Evolutionary conservation across 2,329 filamentous ascomycete species (phyloP).

Genomic region (Emergomyces orientalis): DNA sequence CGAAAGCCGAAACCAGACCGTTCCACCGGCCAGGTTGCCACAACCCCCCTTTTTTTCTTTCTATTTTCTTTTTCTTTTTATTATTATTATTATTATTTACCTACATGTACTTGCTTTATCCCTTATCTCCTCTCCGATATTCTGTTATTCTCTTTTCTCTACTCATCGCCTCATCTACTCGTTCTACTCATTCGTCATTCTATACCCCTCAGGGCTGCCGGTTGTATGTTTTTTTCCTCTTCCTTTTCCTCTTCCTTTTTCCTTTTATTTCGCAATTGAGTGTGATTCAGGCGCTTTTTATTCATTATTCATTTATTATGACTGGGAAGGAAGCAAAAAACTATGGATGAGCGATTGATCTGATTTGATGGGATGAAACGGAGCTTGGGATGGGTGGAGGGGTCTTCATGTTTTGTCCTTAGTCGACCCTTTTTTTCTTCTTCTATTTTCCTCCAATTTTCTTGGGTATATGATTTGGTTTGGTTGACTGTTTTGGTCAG

Average conservation of each 20-base stretch:
- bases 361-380: neutral
- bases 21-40: too few species aligned
- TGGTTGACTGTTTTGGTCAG: neutral
- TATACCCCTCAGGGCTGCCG: neutral
- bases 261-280: neutral
- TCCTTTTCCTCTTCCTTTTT: neutral
- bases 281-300: neutral
- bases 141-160: neutral
- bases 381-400: neutral
- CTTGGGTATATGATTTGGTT: neutral
- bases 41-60: neutral
- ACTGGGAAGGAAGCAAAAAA: neutral
- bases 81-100: neutral
- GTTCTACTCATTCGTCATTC: neutral
- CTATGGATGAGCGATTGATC: neutral
- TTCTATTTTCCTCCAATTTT: neutral
- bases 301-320: neutral
- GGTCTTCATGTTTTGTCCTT: neutral
- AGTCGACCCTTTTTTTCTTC: neutral
- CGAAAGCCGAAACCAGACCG: too few species aligned
- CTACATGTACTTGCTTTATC: neutral
- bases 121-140: neutral
- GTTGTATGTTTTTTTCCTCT: neutral
- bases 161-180: neutral
- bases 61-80: neutral